phyloP scores from a whole-genome alignment of 2,329 filamentous ascomycete genomes.

The Diaporthe velutina region DNA sequence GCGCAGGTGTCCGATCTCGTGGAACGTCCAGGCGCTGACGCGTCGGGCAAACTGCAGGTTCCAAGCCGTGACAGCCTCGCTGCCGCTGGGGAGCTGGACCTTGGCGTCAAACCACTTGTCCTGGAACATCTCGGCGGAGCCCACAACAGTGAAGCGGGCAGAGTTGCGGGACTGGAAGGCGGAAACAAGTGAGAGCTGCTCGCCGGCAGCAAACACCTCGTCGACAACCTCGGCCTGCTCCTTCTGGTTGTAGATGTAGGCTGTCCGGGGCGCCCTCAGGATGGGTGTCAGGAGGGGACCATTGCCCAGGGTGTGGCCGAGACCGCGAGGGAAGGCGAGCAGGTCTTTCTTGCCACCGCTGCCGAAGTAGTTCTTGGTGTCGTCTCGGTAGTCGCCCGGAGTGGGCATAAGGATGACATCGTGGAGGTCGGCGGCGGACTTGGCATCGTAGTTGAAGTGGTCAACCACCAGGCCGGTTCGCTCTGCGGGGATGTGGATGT shows the following conservation, averaged over 20 bases:
- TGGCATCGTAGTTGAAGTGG: constrained; percentile 92
- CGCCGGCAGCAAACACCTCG: constrained; percentile 86
- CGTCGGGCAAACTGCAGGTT: constrained; percentile 90
- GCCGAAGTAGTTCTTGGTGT: constrained; percentile 82
- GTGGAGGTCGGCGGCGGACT: constrained; percentile 84
- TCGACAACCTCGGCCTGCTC: constrained; percentile 81
- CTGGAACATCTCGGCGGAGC: constrained; percentile 87
- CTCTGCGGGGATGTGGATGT: constrained; percentile 88
- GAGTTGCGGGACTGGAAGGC: constrained; percentile 93
- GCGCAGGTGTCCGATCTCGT: constrained; percentile 90
- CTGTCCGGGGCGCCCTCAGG: constrained; percentile 83
- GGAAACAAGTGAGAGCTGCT: constrained; percentile 87
- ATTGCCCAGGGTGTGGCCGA: constrained; percentile 85
- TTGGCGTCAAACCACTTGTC: constrained; percentile 90
- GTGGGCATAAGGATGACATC: constrained; percentile 86
- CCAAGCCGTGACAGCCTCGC: constrained; percentile 70
- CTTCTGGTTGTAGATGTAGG: constrained; percentile 95
- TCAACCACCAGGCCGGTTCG: constrained; percentile 89
- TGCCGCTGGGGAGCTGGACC: constrained; percentile 71
- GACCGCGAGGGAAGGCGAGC: constrained; percentile 84
- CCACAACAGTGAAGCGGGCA: constrained; percentile 87
- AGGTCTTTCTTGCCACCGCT: constrained; percentile 67
- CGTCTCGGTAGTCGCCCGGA: constrained; percentile 74
- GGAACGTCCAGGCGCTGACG: constrained; percentile 94
- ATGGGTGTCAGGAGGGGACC: constrained; percentile 84